Evolutionary conservation across 164 flowering plant genomes (phyloP).

Genomic region (Saururus chinensis): DNA sequence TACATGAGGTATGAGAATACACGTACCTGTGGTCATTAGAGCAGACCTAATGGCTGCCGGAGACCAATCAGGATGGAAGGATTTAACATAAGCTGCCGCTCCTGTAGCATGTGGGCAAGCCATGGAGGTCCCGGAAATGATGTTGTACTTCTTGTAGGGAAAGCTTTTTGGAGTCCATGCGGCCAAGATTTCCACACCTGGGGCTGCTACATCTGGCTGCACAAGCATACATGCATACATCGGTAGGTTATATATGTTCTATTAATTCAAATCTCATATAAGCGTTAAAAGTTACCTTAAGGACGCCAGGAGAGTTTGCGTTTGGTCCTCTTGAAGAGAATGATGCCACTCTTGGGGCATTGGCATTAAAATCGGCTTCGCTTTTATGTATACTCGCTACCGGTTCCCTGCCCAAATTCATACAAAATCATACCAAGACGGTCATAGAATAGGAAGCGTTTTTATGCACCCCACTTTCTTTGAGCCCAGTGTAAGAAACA

Average conservation of each 20-base stretch:
- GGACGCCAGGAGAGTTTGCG: not conserved
- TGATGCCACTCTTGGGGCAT: not conserved
- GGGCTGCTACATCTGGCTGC: not conserved
- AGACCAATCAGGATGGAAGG: constrained; percentile 65
- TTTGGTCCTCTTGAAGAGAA: not conserved
- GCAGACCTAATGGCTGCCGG: constrained; percentile 58
- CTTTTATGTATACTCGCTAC: not conserved
- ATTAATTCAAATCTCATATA: too few relatives aligned
- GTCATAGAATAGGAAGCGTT: too few relatives aligned
- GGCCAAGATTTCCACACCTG: not conserved
- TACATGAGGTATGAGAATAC: too few relatives aligned
- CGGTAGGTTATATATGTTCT: too few relatives aligned
- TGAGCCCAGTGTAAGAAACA: too few relatives aligned
- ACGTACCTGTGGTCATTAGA: constrained; percentile 7
- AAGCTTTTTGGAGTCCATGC: not conserved
- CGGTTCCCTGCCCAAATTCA: not conserved
- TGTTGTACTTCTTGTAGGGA: constrained; percentile 17
- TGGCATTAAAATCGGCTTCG: not conserved
- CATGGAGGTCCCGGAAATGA: constrained; percentile 77
- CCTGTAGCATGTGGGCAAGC: constrained; percentile 60
- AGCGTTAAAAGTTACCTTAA: not conserved
- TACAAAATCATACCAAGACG: too few relatives aligned
- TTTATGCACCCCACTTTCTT: too few relatives aligned
- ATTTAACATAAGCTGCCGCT: constrained; percentile 48
- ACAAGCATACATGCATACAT: not conserved